Evolutionary conservation across 2,329 filamentous ascomycete species (phyloP).

Genomic region (Fusarium annulatum): DNA sequence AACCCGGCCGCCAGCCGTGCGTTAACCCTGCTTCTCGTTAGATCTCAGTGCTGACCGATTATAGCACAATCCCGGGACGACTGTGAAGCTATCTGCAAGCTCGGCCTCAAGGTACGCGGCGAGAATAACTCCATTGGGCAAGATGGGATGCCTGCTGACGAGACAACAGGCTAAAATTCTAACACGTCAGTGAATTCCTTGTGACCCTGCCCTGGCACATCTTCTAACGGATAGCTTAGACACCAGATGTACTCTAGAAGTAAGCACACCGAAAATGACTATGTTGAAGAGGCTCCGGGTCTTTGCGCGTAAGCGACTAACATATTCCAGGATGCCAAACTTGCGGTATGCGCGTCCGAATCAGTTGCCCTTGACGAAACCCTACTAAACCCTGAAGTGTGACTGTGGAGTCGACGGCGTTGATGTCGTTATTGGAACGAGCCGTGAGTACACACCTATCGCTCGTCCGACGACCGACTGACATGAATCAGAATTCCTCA

Average conservation of each 20-base stretch:
- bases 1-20: not conserved
- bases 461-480: not conserved
- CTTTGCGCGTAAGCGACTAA: too few species aligned
- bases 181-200: not conserved
- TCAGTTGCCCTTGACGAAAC: too few species aligned
- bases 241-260: not conserved
- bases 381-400: not conserved
- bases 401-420: not conserved
- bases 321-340: not conserved
- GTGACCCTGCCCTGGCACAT: too few species aligned
- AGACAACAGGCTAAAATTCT: not conserved
- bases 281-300: too few species aligned
- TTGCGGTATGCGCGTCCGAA: not conserved
- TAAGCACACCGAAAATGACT: too few species aligned
- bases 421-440: not conserved
- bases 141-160: too few species aligned
- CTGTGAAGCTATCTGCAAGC: not conserved
- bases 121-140: too few species aligned
- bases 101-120: not conserved
- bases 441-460: not conserved
- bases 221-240: not conserved
- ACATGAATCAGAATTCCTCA: not conserved
- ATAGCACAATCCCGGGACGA: not conserved
- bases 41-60: too few species aligned
- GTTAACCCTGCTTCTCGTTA: too few species aligned